Percentiles rank a stretch among this genome's conserved stretches.
phyloP scores from a whole-genome alignment of 2,329 filamentous ascomycete species.

The Fusarium illudens region DNA sequence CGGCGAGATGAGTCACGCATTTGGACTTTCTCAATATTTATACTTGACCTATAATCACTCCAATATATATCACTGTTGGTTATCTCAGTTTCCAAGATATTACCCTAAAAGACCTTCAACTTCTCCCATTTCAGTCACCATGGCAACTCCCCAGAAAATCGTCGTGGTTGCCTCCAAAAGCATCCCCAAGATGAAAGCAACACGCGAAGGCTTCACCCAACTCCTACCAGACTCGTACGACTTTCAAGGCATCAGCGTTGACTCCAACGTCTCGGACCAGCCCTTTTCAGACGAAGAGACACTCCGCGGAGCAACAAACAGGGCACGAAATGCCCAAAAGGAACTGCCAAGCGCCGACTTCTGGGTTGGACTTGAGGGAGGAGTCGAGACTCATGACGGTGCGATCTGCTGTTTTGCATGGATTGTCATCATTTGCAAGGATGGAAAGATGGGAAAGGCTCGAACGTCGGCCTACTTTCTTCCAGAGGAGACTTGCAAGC shows the following conservation, averaged over 20 bases:
- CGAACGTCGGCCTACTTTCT: constrained; percentile 51
- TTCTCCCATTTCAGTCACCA: neutral
- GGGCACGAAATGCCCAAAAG: constrained; percentile 46
- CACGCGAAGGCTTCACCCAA: constrained; percentile 47
- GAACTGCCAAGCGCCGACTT: constrained; percentile 47
- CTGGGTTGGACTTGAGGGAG: constrained; percentile 54
- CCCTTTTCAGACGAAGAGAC: constrained; percentile 51
- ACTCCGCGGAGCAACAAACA: constrained; percentile 50
- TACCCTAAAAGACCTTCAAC: neutral
- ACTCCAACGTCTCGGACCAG: constrained; percentile 52
- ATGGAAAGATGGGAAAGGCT: constrained; percentile 47
- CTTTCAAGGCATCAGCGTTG: constrained; percentile 44
- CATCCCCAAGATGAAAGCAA: constrained; percentile 51
- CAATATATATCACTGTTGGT: neutral
- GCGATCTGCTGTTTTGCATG: constrained; percentile 52
- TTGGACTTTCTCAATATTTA: neutral
- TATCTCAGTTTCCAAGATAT: neutral
- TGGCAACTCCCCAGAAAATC: constrained; percentile 1
- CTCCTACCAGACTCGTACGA: constrained; percentile 47
- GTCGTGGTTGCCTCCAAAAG: constrained; percentile 51
- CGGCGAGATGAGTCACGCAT: neutral
- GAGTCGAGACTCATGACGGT: constrained; percentile 44
- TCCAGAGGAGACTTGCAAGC: constrained; percentile 47
- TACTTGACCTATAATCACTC: too few species aligned
- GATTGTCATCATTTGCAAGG: constrained; percentile 46